Percentiles rank a stretch among this genome's conserved stretches.
These are phyloP conservation scores for Oryza longistaminata DNA, from an alignment of 176 grass and related monocot species.

Conservation along the genomic window DNA sequence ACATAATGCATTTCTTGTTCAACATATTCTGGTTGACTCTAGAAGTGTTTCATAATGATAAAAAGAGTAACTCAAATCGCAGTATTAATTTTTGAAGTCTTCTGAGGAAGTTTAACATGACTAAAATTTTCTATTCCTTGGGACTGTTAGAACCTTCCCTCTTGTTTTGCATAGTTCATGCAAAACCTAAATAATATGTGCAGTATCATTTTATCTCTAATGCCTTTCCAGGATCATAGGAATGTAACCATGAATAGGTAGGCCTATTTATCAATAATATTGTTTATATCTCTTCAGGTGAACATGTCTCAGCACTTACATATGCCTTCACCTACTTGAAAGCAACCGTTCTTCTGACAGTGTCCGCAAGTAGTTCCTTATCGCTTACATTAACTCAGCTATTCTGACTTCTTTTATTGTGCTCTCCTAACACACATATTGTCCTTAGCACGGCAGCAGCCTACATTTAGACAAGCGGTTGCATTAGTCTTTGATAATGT, in stretches of 20 bases:
- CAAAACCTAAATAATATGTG: background rate
- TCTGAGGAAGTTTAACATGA: background rate
- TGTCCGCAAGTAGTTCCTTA: constrained; percentile 79
- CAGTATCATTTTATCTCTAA: constrained; percentile 13
- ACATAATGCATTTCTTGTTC: constrained; percentile 8
- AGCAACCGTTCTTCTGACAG: constrained; percentile 89
- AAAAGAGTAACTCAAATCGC: constrained; percentile 7
- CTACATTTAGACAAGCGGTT: constrained; percentile 98
- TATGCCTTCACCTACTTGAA: constrained; percentile 88
- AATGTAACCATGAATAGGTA: constrained; percentile 11
- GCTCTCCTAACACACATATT: constrained; percentile 45
- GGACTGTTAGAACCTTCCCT: constrained; percentile 9
- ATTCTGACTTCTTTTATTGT: constrained; percentile 26
- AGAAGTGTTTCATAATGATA: background rate
- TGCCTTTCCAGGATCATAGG: constrained; percentile 7
- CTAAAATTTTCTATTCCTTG: constrained; percentile 13
- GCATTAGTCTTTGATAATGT: constrained; percentile 92
- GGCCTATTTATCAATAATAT: constrained; percentile 22
- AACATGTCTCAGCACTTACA: constrained; percentile 92
- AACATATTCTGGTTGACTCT: constrained; percentile 7
- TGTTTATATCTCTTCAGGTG: constrained; percentile 63
- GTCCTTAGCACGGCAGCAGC: constrained; percentile 93
- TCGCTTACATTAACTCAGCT: background rate
- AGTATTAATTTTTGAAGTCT: constrained; percentile 13
- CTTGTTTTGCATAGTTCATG: constrained; percentile 12